These are phyloP conservation scores for Lathyrus aphaca DNA, from an alignment of 306 rosid genomes.

Conservation along the genomic window DNA sequence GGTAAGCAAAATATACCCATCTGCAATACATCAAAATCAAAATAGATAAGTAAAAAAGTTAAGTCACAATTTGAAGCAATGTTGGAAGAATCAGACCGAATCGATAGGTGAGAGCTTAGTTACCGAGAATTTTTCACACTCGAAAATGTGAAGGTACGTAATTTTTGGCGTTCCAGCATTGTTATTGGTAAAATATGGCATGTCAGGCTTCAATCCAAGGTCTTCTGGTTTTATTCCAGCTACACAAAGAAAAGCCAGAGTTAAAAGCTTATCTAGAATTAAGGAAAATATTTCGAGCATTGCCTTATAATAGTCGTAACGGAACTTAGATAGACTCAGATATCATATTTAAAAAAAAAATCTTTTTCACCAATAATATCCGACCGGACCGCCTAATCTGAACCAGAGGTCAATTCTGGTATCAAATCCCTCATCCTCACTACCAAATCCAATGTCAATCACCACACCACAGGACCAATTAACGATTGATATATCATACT, in stretches of 20 bases:
- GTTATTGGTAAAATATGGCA: slow-evolving; percentile 56
- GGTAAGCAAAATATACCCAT: slow-evolving; percentile 97
- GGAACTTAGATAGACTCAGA: too few relatives aligned
- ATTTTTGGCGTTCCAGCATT: slow-evolving; percentile 52
- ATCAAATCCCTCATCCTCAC: too few relatives aligned
- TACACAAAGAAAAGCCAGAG: slow-evolving; percentile 43
- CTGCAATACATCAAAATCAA: slow-evolving; percentile 42
- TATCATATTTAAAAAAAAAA: too few relatives aligned
- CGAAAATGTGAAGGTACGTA: slow-evolving; percentile 74
- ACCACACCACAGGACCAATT: too few relatives aligned
- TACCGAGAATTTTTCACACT: slow-evolving; percentile 78
- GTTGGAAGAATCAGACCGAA: neutral
- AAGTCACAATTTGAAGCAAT: neutral
- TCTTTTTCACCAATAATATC: too few relatives aligned
- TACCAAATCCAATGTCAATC: too few relatives aligned
- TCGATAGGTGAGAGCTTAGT: neutral
- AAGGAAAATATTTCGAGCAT: neutral
- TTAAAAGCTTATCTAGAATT: slow-evolving; percentile 20
- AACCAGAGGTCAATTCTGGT: too few relatives aligned
- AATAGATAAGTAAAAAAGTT: neutral
- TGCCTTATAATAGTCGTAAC: too few relatives aligned
- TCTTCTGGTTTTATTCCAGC: slow-evolving; percentile 65
- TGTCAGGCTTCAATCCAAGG: slow-evolving; percentile 61
- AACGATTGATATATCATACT: too few relatives aligned
- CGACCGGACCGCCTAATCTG: too few relatives aligned